Evolutionary conservation across 352 stramenopile genomes (phyloP), one percentile per base, ranked within the genome.

Genomic region (Globisporangium perplexum): DNA sequence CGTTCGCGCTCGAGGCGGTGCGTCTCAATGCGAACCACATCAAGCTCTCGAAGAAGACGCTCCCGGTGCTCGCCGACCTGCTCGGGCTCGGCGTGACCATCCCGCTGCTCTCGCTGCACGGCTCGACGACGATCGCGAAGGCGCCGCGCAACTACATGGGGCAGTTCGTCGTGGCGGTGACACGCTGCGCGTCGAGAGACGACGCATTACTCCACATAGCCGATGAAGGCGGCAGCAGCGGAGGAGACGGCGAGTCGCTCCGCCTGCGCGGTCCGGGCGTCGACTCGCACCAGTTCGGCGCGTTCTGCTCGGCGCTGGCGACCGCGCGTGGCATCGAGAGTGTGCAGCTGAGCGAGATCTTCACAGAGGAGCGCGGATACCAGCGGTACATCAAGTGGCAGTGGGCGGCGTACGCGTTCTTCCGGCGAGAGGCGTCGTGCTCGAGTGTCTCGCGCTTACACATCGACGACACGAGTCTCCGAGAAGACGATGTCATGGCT

Each of bases 371-470:
- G 18, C 35, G 42, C 12, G 41, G 39, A 1, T 53, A 43, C 28
- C 39, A 50, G 17, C 56, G 56, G n/a, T 47, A 49, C 15, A 31
- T 31, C 49, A 57, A 57, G 44, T 62, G 56, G 56, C 48, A 62
- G 33, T 62, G 56, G 56, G 17, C 28, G 4, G 56, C 56, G 26
- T 62, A 53, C 33, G 56, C 56, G n/a, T 57, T 62, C 33, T 62
- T 62, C 49, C 39, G 55, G 24, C 41, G 31, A 4, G 56, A 50
- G n/a, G 46, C 49, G 23, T 22, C 28, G 8, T 8, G 38, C 10
- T 53, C 48, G 11, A 22, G 35, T 4, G 28, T 62, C 20, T 30
- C 41, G 14, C 46, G 43, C 23, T 12, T 62, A 17, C 42, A 31
- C 33, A 57, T 62, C 28, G 50, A 56, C 12, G 56, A 57, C 26